These are phyloP conservation scores for Colletotrichum navitas DNA, from an alignment of 2,329 filamentous ascomycete genomes.

Conservation along the genomic window DNA sequence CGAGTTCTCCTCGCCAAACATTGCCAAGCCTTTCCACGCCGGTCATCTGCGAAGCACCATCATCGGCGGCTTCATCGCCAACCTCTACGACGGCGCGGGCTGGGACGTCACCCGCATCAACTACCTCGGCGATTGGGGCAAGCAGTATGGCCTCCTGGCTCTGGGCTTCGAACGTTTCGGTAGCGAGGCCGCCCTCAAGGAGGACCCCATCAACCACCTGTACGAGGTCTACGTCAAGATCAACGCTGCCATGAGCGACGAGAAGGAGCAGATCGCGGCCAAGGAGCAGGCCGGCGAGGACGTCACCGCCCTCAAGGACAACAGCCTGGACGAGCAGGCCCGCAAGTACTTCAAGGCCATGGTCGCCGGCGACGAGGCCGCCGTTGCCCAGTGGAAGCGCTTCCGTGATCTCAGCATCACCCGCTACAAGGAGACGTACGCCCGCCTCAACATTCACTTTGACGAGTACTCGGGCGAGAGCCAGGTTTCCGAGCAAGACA, in stretches of 20 bases:
- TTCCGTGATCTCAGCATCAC: constrained; percentile 77
- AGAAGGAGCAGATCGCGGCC: constrained; percentile 75
- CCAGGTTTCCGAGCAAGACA: constrained; percentile 75
- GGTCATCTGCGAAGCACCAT: constrained; percentile 84
- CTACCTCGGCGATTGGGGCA: constrained; percentile 86
- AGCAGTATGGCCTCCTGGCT: constrained; percentile 80
- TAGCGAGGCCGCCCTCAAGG: constrained; percentile 75
- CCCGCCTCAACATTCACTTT: constrained; percentile 77
- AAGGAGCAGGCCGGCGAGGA: constrained; percentile 67
- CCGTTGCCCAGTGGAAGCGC: constrained; percentile 72
- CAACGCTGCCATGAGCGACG: constrained; percentile 73
- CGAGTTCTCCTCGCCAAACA: constrained; percentile 89
- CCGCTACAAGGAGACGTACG: constrained; percentile 76
- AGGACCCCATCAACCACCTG: constrained; percentile 84
- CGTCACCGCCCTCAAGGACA: constrained; percentile 61
- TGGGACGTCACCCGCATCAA: constrained; percentile 83
- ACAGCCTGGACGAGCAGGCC: constrained; percentile 79
- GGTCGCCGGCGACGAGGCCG: constrained; percentile 74
- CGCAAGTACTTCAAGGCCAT: constrained; percentile 79
- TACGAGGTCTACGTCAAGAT: constrained; percentile 87
- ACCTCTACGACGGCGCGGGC: constrained; percentile 76
- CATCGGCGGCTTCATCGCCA: constrained; percentile 81
- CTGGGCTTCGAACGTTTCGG: constrained; percentile 83
- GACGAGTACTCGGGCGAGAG: constrained; percentile 83
- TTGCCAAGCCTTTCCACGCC: constrained; percentile 87